A percentile compares a stretch with the other conserved stretches of the same genome.
Conservation (phyloP, 495 filamentous ascomycete species). For the Hyphodiscus hymeniophilus region DNA sequence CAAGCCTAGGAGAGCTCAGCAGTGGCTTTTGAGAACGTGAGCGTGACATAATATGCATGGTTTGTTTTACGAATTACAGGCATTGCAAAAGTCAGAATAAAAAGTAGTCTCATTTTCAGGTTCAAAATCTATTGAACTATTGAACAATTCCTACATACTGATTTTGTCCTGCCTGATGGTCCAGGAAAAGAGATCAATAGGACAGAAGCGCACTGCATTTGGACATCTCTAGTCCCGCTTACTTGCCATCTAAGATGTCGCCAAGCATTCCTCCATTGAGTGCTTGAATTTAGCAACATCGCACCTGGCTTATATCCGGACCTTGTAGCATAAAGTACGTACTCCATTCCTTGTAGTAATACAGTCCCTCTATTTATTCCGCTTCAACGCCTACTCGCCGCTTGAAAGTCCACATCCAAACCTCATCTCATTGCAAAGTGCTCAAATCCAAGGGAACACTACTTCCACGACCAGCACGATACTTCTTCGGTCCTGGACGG, state of each 20-base stretch:
- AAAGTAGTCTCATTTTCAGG: neutral
- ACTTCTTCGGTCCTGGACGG: conserved; percentile 59
- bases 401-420: neutral
- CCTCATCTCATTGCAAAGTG: conserved; percentile 8
- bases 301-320: neutral
- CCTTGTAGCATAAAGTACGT: neutral
- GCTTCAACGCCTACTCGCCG: conserved; percentile 4
- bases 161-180: neutral
- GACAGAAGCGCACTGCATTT: no score
- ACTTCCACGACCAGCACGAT: conserved; percentile 85
- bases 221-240: no score
- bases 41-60: no score
- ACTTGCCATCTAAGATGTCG: no score
- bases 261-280: no score
- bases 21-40: no score
- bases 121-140: neutral
- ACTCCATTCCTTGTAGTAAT: neutral
- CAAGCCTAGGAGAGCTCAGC: no score
- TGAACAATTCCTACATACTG: neutral
- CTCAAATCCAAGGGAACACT: conserved; percentile 87
- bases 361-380: neutral
- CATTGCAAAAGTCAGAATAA: no score
- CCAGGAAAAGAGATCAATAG: neutral
- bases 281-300: no score
- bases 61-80: no score